Percentiles rank a stretch among this genome's conserved stretches.
phyloP scores from a whole-genome alignment of 2,329 filamentous ascomycete genomes.

The Botrytis byssoidea region DNA sequence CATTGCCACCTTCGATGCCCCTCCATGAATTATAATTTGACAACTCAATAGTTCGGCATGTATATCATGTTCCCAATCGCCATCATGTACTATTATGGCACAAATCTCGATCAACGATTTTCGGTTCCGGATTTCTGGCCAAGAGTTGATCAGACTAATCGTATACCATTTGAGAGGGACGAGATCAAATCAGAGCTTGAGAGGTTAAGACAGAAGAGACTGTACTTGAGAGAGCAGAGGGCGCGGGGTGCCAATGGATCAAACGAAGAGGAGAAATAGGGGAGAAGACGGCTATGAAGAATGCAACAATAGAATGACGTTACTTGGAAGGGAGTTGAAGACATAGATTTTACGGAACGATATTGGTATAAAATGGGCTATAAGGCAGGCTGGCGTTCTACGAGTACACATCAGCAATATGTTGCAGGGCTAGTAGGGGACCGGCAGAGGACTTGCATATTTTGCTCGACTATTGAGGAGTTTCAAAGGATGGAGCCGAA shows the following conservation, averaged over 20 bases:
- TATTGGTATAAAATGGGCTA: constrained; percentile 5
- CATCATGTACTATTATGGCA: constrained; percentile 99
- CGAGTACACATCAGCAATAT: background rate
- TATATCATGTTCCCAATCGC: constrained; percentile 99
- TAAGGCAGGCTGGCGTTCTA: constrained; percentile 8
- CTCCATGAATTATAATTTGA: constrained; percentile 12
- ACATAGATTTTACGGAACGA: background rate
- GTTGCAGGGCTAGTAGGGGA: background rate
- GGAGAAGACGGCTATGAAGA: background rate
- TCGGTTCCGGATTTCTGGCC: constrained; percentile 92
- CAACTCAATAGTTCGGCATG: constrained; percentile 75
- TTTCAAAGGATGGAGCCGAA: background rate
- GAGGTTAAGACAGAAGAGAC: constrained; percentile 34
- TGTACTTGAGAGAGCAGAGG: constrained; percentile 40
- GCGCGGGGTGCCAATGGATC: constrained; percentile 31
- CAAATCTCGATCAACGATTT: constrained; percentile 93
- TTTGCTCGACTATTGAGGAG: background rate
- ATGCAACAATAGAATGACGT: background rate
- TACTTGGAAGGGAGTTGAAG: background rate
- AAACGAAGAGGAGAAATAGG: constrained; percentile 19
- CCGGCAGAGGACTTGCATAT: background rate
- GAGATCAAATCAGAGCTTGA: constrained; percentile 73
- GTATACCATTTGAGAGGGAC: constrained; percentile 72
- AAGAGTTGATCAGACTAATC: constrained; percentile 71
- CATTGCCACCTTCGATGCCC: constrained; percentile 24